Conservation (phyloP, 116 monocot species). For the Phalaenopsis hybrid region DNA sequence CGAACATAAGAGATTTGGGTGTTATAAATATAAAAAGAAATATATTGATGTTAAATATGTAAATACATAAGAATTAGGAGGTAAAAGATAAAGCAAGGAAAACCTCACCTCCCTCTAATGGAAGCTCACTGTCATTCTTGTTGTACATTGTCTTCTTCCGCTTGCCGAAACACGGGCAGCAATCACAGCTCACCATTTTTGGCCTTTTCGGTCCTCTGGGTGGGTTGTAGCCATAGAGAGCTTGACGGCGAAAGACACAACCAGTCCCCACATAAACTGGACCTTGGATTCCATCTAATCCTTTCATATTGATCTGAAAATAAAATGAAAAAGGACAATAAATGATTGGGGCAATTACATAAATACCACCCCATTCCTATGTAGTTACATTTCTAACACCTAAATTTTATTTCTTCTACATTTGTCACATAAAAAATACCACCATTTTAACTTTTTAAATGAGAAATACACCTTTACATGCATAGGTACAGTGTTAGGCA, state of each 20-base stretch:
- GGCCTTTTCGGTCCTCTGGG: conserved; percentile 84
- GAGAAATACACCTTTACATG: too few relatives aligned
- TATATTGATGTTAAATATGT: too few relatives aligned
- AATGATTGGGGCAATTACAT: not conserved
- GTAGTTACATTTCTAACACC: too few relatives aligned
- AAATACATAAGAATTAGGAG: too few relatives aligned
- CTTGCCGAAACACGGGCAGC: conserved; percentile 86
- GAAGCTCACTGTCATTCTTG: conserved; percentile 25
- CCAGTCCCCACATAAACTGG: conserved; percentile 98
- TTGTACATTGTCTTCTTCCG: conserved; percentile 66
- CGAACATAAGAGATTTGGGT: too few relatives aligned
- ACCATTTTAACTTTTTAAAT: too few relatives aligned
- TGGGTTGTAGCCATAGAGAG: conserved; percentile 87
- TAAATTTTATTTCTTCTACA: too few relatives aligned
- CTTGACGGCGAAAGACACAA: conserved; percentile 82
- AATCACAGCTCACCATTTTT: conserved; percentile 92
- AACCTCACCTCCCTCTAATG: conserved; percentile 28
- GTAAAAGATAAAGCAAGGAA: not conserved
- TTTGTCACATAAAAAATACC: too few relatives aligned
- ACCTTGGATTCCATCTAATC: conserved; percentile 93
- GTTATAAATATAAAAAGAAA: too few relatives aligned
- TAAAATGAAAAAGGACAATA: not conserved
- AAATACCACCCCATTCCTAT: too few relatives aligned
- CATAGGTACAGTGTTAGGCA: too few relatives aligned
- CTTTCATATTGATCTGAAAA: conserved; percentile 96